These are phyloP conservation scores for Clohesyomyces aquaticus DNA, from an alignment of 495 filamentous ascomycete species.

Conservation along the genomic window DNA sequence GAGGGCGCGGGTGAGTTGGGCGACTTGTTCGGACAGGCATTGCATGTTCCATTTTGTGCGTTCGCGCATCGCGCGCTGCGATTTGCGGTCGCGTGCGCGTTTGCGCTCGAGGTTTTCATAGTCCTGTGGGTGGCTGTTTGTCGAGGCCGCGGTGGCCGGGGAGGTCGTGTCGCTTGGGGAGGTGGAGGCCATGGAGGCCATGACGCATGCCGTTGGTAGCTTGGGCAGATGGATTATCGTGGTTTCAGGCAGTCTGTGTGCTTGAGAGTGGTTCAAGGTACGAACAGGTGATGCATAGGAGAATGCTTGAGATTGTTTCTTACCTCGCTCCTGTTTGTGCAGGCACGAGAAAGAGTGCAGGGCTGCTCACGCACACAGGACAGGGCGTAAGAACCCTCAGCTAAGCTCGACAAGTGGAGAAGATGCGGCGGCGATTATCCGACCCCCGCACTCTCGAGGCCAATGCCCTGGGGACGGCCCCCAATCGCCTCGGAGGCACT, in stretches of 20 bases:
- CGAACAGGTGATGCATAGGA: neutral
- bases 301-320: too few species aligned
- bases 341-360: too few species aligned
- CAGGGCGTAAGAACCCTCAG: too few species aligned
- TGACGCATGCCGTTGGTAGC: neutral
- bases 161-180: conserved; percentile 23
- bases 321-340: too few species aligned
- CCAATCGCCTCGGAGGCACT: too few species aligned
- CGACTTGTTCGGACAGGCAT: conserved; percentile 22
- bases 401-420: conserved; percentile 1
- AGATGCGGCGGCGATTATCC: conserved; percentile 13
- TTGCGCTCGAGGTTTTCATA: conserved; percentile 19
- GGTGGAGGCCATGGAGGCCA: conserved; percentile 5
- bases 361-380: too few species aligned
- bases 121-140: conserved; percentile 4
- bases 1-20: conserved; percentile 17
- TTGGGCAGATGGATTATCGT: neutral
- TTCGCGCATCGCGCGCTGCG: conserved; percentile 26
- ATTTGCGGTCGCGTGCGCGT: conserved; percentile 18
- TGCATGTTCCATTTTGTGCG: conserved; percentile 24
- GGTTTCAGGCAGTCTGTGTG: neutral
- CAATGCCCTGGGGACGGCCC: neutral
- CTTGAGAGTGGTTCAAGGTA: neutral
- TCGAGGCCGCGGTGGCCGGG: conserved; percentile 6
- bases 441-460: conserved; percentile 11